Conservation (phyloP, 2,329 filamentous ascomycete genomes). For the Atkinsonella texensis region DNA sequence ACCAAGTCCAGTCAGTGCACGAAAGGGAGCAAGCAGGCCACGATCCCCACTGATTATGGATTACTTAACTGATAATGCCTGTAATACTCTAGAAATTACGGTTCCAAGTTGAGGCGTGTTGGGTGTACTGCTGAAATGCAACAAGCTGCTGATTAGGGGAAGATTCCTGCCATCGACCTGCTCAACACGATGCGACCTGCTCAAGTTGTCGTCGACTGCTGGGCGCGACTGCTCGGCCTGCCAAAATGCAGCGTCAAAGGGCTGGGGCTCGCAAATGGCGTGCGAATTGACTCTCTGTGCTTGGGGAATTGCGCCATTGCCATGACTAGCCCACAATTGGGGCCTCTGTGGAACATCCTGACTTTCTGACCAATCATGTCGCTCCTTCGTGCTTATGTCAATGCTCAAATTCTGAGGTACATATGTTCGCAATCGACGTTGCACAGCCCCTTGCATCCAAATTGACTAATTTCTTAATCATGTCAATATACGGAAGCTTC, state of each 20-base stretch:
- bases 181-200: too few species aligned
- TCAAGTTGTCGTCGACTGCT: background rate
- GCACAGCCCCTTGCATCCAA: background rate
- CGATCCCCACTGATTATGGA: too few species aligned
- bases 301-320: slow-evolving; percentile 4
- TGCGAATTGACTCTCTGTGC: slow-evolving; percentile 1
- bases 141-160: too few species aligned
- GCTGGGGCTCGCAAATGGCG: slow-evolving; percentile 2
- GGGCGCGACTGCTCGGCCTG: background rate
- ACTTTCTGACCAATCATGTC: background rate
- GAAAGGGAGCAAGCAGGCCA: too few species aligned
- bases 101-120: background rate
- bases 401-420: background rate
- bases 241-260: background rate
- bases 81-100: background rate
- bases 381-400: background rate
- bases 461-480: background rate
- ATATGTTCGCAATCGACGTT: too few species aligned
- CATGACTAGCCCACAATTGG: background rate
- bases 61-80: too few species aligned
- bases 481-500: background rate
- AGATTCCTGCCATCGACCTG: too few species aligned
- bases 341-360: background rate
- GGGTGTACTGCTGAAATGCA: too few species aligned
- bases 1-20: too few species aligned